Conservation (phyloP, 371 early-diverging fungal species). For the Mucor velutinosus region DNA sequence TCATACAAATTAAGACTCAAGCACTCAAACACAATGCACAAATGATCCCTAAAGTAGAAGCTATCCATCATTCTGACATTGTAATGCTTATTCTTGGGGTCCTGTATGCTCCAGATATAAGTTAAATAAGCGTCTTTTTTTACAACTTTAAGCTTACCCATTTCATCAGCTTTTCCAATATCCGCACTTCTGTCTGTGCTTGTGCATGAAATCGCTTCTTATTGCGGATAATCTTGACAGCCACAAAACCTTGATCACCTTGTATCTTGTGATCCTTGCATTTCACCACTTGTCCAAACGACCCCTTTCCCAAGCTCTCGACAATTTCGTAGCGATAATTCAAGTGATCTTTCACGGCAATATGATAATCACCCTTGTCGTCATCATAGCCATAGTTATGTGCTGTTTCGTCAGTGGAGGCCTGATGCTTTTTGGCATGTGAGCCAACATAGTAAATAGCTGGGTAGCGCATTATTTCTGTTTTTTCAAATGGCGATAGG, state of each 20-base stretch:
- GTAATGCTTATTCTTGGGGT: slow-evolving; percentile 79
- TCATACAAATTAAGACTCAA: slow-evolving; percentile 97
- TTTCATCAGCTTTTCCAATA: slow-evolving; percentile 62
- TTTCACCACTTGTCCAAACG: slow-evolving; percentile 87
- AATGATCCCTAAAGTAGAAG: slow-evolving; percentile 92
- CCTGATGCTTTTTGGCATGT: slow-evolving; percentile 59
- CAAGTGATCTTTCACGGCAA: slow-evolving; percentile 72
- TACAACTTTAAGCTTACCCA: slow-evolving; percentile 19
- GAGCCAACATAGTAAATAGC: slow-evolving; percentile 86
- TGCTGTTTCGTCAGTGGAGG: slow-evolving; percentile 46
- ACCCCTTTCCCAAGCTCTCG: slow-evolving; percentile 79
- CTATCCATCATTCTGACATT: slow-evolving; percentile 87
- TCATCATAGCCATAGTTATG: slow-evolving; percentile 78
- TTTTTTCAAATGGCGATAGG: slow-evolving; percentile 75
- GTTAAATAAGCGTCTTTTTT: background rate
- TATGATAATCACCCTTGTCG: slow-evolving; percentile 75
- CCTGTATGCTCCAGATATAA: slow-evolving; percentile 46
- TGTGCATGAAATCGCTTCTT: slow-evolving; percentile 83
- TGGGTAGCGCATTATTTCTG: slow-evolving; percentile 76
- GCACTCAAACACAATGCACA: slow-evolving; percentile 96
- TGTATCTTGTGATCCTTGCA: slow-evolving; percentile 68
- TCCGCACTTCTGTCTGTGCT: slow-evolving; percentile 79
- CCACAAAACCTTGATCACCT: slow-evolving; percentile 57
- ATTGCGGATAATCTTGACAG: slow-evolving; percentile 87
- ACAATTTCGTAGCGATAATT: slow-evolving; percentile 80